Conservation (phyloP, 495 filamentous ascomycete species). For the Daldinia concentrica region DNA sequence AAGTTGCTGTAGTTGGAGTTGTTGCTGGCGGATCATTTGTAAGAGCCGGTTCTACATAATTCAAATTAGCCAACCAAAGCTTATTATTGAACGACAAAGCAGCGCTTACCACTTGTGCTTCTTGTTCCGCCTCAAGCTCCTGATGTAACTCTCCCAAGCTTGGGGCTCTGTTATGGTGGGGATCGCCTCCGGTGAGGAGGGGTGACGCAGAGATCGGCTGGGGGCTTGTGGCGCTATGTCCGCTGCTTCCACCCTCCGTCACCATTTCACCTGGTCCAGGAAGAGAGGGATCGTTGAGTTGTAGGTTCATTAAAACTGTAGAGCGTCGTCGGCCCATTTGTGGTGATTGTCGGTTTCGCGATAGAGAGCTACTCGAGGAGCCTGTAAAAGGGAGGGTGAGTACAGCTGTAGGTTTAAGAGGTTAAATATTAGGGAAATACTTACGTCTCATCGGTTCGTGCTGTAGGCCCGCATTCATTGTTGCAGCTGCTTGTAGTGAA, state of each 20-base stretch:
- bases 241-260: constrained; percentile 47
- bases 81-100: neutral
- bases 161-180: constrained; percentile 71
- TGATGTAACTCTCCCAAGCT: constrained; percentile 96
- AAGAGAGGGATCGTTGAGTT: constrained; percentile 71
- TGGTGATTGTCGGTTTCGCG: constrained; percentile 63
- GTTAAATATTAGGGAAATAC: neutral
- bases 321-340: constrained; percentile 71
- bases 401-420: neutral
- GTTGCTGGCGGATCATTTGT: constrained; percentile 87
- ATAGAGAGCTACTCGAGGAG: constrained; percentile 64
- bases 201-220: constrained; percentile 67
- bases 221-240: constrained; percentile 65
- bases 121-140: constrained; percentile 93
- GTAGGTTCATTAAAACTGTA: constrained; percentile 75
- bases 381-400: constrained; percentile 47
- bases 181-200: constrained; percentile 64
- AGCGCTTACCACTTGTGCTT: constrained; percentile 82
- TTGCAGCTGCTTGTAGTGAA: constrained; percentile 73
- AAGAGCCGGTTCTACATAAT: constrained; percentile 81
- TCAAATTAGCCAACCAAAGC: constrained; percentile 12
- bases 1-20: constrained; percentile 78
- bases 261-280: constrained; percentile 72
- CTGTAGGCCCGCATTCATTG: constrained; percentile 75
- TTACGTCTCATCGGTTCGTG: constrained; percentile 66